Conservation (phyloP, 768 basidiomycete species). For the Rhodotorula babjevae region DNA sequence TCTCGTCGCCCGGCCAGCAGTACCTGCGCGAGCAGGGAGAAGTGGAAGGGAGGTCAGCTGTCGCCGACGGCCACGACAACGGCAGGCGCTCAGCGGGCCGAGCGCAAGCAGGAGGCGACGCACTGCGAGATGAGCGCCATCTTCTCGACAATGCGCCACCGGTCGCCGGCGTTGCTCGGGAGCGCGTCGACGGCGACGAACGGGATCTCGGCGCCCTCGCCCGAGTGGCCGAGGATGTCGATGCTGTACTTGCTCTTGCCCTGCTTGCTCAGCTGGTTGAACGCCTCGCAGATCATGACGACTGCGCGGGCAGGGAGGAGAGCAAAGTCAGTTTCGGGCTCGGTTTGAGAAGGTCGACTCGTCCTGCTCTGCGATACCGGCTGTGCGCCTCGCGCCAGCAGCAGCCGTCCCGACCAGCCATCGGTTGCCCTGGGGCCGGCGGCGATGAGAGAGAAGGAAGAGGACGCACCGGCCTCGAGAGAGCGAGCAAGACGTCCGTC, state of each 20-base stretch:
- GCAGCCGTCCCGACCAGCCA: no score
- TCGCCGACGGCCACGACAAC: no score
- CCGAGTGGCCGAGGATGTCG: slow-evolving; percentile 25
- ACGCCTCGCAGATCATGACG: slow-evolving; percentile 31
- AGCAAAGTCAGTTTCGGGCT: no score
- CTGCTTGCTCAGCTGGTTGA: slow-evolving; percentile 6
- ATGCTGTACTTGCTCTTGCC: slow-evolving; percentile 22
- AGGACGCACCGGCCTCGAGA: slow-evolving; percentile 24
- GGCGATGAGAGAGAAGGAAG: background rate
- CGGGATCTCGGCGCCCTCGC: slow-evolving; percentile 27
- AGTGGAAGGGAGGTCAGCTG: no score
- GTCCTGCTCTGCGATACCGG: no score
- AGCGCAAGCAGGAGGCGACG: no score
- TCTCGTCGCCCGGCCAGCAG: slow-evolving; percentile 25
- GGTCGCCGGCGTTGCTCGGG: slow-evolving; percentile 14
- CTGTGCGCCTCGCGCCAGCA: no score
- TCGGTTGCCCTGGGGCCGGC: no score
- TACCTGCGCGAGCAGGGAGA: background rate
- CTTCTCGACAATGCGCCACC: slow-evolving; percentile 19
- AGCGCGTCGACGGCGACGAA: slow-evolving; percentile 7
- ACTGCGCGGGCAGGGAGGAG: background rate
- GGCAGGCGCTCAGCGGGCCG: no score
- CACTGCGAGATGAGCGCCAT: slow-evolving; percentile 26
- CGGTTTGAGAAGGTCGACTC: no score
- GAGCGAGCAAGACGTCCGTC: slow-evolving; percentile 23